phyloP scores from a whole-genome alignment of 2,329 filamentous ascomycete species.

The Microcyclospora tardicrescens region DNA sequence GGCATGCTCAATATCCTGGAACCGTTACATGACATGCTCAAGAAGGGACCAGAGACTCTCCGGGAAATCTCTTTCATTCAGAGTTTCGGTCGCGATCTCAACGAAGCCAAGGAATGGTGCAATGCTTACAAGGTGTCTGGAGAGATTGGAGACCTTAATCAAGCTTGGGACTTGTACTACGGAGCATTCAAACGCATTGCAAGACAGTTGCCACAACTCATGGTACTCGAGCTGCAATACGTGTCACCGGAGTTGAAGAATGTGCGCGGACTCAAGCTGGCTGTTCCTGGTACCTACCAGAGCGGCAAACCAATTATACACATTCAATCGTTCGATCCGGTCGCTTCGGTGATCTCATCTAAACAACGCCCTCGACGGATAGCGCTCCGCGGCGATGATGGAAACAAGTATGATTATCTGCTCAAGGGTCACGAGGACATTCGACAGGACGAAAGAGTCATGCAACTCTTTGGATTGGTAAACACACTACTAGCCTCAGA shows the following conservation, averaged over 20 bases:
- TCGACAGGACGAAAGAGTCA: conserved; percentile 94
- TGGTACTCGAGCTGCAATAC: conserved; percentile 85
- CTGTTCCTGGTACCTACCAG: conserved; percentile 88
- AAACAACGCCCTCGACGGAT: conserved; percentile 93
- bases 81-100: conserved; percentile 87
- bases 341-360: conserved; percentile 84
- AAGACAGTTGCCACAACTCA: conserved; percentile 83
- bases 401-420: conserved; percentile 71
- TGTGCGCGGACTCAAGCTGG: conserved; percentile 74
- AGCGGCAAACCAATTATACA: conserved; percentile 67
- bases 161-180: conserved; percentile 98
- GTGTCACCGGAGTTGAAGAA: conserved; percentile 88
- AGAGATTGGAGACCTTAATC: conserved; percentile 88
- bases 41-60: conserved; percentile 80
- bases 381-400: conserved; percentile 78
- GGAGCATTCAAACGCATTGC: conserved; percentile 94
- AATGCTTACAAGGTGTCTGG: conserved; percentile 78
- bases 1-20: conserved; percentile 90
- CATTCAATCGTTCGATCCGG: conserved; percentile 81
- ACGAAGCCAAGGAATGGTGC: conserved; percentile 93
- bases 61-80: conserved; percentile 96
- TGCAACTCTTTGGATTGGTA: conserved; percentile 96
- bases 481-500: conserved; percentile 92
- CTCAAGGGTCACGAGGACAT: conserved; percentile 99
- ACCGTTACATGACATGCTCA: conserved; percentile 82